Base-by-base conservation (phyloP, 371 early-diverging fungal species). In the Coemansia sp. region DNA sequence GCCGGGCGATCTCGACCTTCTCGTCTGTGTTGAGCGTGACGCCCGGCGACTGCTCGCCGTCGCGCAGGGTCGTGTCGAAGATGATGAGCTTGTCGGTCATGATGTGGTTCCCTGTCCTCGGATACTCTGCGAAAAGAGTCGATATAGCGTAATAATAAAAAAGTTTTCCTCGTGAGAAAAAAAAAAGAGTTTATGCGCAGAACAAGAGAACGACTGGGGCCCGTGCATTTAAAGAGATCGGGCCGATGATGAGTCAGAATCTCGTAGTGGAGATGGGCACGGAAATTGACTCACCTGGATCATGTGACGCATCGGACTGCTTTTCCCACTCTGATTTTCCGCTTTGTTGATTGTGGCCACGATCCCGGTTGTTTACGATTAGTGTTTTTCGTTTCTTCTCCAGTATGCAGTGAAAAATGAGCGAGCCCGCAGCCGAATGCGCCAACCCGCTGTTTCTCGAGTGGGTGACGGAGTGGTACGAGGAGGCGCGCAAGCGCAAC, bases 1-100 rank as follows among this genome's bases (percentile, higher is more conserved):
- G 90, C 64, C 86, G 86, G 7, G 97, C 97, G 59, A 97, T 94
- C 66, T 90, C 90, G 54, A 97, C 82, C 82, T 97, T 97, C 81
- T 97, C 98, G 39, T 88, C 87, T 2, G 86, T 84, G 65, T 87
- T 92, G 40, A 97, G 85, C 57, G 94, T 96, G 36, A 95, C 95
- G 66, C 98, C 96, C 6, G 98, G 96, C 45, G 94, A 93, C 92
- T 95, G 97, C 81, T 97, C 97, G 57, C 95, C 96, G 76, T 97
- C 97, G 66, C 97, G 85, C 50, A 97, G 89, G 51, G 93, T 90
- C 4, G 97, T 95, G 72, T 97, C 96, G 69, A 95, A 94, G 65
- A 97, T 87, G 69, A 93, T 85, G 34, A 95, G 84, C 80, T 92
- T 91, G 31, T 92, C 85, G 2, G 57, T 16, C 59, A 53, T 76